Evolutionary conservation across 1,284 basidiomycete genomes (phyloP), one percentile per base, ranked within the genome.

Genomic region (Irpex sp.): DNA sequence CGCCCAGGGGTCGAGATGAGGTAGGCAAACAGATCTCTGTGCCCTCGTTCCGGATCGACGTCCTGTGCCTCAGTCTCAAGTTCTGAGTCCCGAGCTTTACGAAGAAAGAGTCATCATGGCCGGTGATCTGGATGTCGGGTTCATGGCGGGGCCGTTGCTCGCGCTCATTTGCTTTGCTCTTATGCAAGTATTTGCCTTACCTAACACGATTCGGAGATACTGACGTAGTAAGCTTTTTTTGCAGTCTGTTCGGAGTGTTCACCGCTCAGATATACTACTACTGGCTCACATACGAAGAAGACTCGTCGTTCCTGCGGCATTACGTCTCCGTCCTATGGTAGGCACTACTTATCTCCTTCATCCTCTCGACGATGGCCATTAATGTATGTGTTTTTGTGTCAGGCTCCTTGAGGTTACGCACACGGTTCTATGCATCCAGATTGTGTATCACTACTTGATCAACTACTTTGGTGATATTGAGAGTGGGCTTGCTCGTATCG

Each of bases 261-360:
- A 46, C 54, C 7, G 53, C 54, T 3, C 60, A 61, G 55, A 55
- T 61, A 7, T 61, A 61, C 54, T 61, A 43, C 26, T 61, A 61
- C 60, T 61, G 60, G 60, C 35, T 53, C 0, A 47, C 36, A 5
- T 61, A 61, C 31, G 60, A 57, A 31, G 37, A 51, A 17, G 60
- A 61, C n/a, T 26, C 54, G 7, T 26, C 15, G 17, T 13, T 21
- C 39, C 2, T 57, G 19, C 55, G 39, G 31, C 11, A n/a, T 4
- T 50, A 53, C 9, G 60, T 61, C 5, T 21, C 36, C 5, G 21
- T 33, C 5, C 11, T 61, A 11, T 49, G 54, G 60, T 61, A 46
- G 3, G 59, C 15, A 43, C 39, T 5, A 43, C 3, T 31, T 31
- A 31, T 4, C 31, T 31, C 31, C 31, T 31, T 31, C 31, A 31